Conservation (phyloP, 202 grass and related monocot genomes). For the Musa balbisiana region DNA sequence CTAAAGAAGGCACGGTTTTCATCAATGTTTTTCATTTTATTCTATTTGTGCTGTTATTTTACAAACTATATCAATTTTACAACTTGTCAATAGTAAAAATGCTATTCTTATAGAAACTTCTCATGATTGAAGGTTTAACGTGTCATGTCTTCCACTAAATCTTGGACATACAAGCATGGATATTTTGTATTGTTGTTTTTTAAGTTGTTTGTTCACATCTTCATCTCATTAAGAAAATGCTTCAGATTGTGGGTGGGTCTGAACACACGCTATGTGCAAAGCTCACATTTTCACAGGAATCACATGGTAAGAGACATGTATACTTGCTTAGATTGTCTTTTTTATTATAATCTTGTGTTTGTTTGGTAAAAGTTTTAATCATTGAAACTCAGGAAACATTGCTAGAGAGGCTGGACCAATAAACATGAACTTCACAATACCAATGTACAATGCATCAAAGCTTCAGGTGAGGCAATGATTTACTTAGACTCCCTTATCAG, state of each 20-base stretch:
- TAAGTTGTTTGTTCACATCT: not conserved
- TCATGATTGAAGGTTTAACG: not conserved
- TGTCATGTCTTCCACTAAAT: not conserved
- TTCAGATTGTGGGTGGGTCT: constrained; percentile 91
- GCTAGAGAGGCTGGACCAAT: constrained; percentile 92
- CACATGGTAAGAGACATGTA: constrained; percentile 51
- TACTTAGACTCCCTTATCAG: not conserved
- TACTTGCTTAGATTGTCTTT: not conserved
- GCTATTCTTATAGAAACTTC: not conserved
- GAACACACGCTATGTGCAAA: constrained; percentile 91
- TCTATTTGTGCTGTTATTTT: not conserved
- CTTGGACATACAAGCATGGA: not conserved
- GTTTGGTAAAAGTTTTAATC: not conserved
- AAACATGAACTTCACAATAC: constrained; percentile 97
- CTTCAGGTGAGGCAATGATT: constrained; percentile 55
- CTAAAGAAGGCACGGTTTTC: constrained; percentile 70
- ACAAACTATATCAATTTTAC: not conserved
- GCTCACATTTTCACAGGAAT: constrained; percentile 94
- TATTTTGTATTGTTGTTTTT: not conserved
- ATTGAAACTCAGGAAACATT: constrained; percentile 56
- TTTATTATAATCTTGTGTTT: not conserved
- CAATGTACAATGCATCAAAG: constrained; percentile 95
- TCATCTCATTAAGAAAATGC: constrained; percentile 8
- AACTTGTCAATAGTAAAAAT: not conserved
- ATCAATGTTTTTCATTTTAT: not conserved